Conservation (phyloP, 148 eudicot genomes). For the Spergularia bocconei region DNA sequence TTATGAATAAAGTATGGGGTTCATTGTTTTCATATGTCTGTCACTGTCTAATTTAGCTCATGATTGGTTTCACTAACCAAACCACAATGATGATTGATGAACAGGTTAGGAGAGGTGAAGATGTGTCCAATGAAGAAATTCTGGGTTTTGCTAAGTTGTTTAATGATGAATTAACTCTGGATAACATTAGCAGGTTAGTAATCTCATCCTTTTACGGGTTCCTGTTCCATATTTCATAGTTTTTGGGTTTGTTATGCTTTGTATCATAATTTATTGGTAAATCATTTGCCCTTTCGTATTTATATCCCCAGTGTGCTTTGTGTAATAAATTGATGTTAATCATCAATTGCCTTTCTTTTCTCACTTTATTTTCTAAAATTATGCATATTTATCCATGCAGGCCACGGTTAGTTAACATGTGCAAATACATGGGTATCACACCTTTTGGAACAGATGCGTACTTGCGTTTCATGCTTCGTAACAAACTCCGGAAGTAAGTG, state of each 20-base stretch:
- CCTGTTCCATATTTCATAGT: background rate
- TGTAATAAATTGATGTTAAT: background rate
- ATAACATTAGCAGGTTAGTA: constrained; percentile 82
- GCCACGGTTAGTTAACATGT: constrained; percentile 84
- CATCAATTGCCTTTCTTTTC: background rate
- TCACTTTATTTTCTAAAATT: background rate
- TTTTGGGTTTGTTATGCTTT: background rate
- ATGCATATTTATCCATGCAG: constrained; percentile 32
- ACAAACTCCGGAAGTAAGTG: constrained; percentile 64
- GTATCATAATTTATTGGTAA: background rate
- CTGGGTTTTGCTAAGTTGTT: constrained; percentile 77
- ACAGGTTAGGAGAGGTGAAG: constrained; percentile 78
- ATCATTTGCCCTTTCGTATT: background rate
- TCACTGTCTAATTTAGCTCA: background rate
- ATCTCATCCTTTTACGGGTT: background rate
- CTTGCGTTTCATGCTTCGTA: constrained; percentile 75
- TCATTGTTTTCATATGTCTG: background rate
- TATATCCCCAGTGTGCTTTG: too few relatives aligned
- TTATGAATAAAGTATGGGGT: constrained; percentile 55
- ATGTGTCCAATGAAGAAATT: constrained; percentile 77
- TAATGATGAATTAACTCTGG: constrained; percentile 81
- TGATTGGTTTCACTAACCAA: background rate
- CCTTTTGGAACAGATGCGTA: constrained; percentile 83
- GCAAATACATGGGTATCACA: constrained; percentile 86
- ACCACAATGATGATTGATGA: constrained; percentile 16